Conservation (phyloP, 2,329 filamentous ascomycete species). For the Hypoxylon sp. region DNA sequence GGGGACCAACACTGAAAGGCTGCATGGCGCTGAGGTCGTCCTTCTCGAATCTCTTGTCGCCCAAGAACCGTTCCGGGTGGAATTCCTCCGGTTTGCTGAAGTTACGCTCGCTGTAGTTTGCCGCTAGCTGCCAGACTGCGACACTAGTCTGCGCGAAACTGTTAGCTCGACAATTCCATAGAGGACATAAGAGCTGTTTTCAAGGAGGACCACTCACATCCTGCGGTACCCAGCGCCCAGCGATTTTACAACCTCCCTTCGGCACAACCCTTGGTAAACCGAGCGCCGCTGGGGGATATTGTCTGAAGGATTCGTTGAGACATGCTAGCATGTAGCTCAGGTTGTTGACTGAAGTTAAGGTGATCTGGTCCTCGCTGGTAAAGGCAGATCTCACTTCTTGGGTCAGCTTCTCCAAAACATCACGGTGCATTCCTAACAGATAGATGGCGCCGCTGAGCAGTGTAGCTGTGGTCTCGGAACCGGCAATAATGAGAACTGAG, state of each 20-base stretch:
- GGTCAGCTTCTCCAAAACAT: constrained; percentile 56
- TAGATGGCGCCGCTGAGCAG: constrained; percentile 57
- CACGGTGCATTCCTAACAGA: constrained; percentile 57
- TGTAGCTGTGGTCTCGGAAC: constrained; percentile 65
- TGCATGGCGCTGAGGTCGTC: constrained; percentile 46
- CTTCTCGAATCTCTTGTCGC: constrained; percentile 32
- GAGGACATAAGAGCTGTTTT: too few species aligned
- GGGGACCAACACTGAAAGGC: constrained; percentile 46
- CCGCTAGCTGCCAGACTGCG: constrained; percentile 6
- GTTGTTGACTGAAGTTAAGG: constrained; percentile 47
- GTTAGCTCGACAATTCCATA: neutral
- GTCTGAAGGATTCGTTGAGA: constrained; percentile 56
- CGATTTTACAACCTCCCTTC: constrained; percentile 31
- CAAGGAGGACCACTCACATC: constrained; percentile 30
- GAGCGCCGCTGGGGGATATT: constrained; percentile 55
- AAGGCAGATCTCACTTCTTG: constrained; percentile 61
- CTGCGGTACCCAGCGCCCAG: constrained; percentile 44
- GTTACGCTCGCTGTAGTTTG: constrained; percentile 28
- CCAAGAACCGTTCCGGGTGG: constrained; percentile 47
- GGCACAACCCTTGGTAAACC: constrained; percentile 50
- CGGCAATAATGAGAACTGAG: constrained; percentile 58
- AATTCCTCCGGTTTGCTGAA: constrained; percentile 44
- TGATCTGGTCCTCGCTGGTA: constrained; percentile 55
- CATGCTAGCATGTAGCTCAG: constrained; percentile 56
- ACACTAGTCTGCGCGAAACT: constrained; percentile 2